Base-by-base conservation (phyloP, 192 early-diverging fungal species). In the Spizellomyces punctatus region DNA sequence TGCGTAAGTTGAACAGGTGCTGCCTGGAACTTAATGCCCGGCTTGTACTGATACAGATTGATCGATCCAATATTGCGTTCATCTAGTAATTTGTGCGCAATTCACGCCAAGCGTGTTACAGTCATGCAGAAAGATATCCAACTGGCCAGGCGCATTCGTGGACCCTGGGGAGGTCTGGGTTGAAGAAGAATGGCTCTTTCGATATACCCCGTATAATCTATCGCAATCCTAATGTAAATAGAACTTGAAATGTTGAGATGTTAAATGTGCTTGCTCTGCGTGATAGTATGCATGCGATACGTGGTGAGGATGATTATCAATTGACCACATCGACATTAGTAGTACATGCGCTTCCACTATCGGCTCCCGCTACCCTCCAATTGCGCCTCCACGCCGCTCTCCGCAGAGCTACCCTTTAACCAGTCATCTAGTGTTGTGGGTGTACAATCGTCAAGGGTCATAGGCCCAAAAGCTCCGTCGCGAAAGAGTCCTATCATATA, bases 41-140 rank as follows among this genome's bases (percentile, higher is more conserved):
- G 36, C 49, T 74, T 6, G 12, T 0, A 7, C n/a, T 55, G 71
- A 19, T 2, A 54, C 12, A 19, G 50, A n/a, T 19, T 54, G 50
- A 12, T 54, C 14, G 14, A 54, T 54, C 17, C 17, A 19, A 54
- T 19, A 54, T 64, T 67, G 66, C 5, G 10, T 49, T 41, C 75
- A 2, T 12, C 8, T 68, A 91, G 90, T 21, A 96, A 96, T 72
- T 79, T 96, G 27, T 95, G 93, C 63, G 95, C 95, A 0, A 91
- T 96, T 63, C 95, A 96, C 65, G 95, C 94, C n/a, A 95, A 95
- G 75, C 83, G 95, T 7, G 95, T 96, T 8, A 96, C 95, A 6
- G 84, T 96, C 45, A 94, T 94, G 95, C 90, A 92, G 61, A 87
- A 90, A 54, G 95, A 96, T 73, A 94, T 96, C 50, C 93, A 95